Conservation (phyloP, 1,139 yeast species). For the Suhomyces choctaworum region DNA sequence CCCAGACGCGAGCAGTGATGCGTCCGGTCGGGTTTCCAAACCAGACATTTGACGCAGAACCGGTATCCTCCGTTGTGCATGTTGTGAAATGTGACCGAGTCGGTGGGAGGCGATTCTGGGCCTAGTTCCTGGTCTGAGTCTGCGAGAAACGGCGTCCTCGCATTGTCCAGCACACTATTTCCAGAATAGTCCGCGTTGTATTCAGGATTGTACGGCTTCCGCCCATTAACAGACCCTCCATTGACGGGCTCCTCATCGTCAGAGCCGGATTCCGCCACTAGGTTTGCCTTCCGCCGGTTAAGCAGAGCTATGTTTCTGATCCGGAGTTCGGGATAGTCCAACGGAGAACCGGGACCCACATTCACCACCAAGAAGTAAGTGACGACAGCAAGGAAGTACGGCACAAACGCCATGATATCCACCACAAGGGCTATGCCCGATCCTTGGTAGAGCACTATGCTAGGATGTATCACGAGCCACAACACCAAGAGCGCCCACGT, state of each 20-base stretch:
- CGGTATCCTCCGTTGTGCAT: slow-evolving; percentile 36
- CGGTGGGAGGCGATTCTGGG: slow-evolving; percentile 33
- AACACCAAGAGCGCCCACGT: slow-evolving; percentile 47
- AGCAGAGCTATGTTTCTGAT: slow-evolving; percentile 13
- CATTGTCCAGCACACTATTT: slow-evolving; percentile 5
- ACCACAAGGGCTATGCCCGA: slow-evolving; percentile 16
- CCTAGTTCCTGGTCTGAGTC: slow-evolving; percentile 6
- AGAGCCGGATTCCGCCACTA: not conserved
- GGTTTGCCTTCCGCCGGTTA: slow-evolving; percentile 4
- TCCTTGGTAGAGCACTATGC: slow-evolving; percentile 5
- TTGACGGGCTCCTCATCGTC: not conserved
- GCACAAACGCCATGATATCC: slow-evolving; percentile 18
- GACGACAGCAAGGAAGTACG: slow-evolving; percentile 29
- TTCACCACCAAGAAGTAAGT: slow-evolving; percentile 57
- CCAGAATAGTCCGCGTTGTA: not conserved
- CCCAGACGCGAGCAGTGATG: slow-evolving; percentile 85
- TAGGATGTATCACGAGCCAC: slow-evolving; percentile 21
- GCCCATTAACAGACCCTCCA: not conserved
- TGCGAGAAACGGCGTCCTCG: slow-evolving; percentile 6
- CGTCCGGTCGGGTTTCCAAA: slow-evolving; percentile 92
- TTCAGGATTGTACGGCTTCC: no score
- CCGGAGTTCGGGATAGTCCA: slow-evolving; percentile 45
- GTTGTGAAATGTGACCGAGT: slow-evolving; percentile 33
- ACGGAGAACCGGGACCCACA: slow-evolving; percentile 67
- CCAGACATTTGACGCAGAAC: slow-evolving; percentile 69